phyloP scores from a whole-genome alignment of 2,329 filamentous ascomycete species.

The Myrmaecium sp. region DNA sequence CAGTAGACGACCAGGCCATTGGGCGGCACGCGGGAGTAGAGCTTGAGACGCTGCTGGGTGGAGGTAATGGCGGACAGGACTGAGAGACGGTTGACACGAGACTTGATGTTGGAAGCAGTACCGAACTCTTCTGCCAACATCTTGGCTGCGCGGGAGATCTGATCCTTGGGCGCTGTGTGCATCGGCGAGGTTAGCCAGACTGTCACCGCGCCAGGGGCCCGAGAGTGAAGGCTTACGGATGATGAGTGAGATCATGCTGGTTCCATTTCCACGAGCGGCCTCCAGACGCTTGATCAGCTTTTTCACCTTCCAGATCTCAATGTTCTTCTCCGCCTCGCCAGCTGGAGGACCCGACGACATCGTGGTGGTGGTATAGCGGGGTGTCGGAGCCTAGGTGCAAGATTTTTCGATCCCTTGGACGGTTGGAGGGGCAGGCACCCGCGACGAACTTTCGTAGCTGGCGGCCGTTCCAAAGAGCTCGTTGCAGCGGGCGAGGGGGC shows the following conservation, averaged over 20 bases:
- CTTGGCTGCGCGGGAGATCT: conserved; percentile 88
- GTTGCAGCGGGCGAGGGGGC: too few relatives aligned
- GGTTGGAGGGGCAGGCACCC: conserved; percentile 2
- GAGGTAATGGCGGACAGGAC: conserved; percentile 97
- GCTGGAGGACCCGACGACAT: too few relatives aligned
- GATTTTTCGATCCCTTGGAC: too few relatives aligned
- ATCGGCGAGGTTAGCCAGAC: conserved; percentile 2
- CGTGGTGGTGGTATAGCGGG: too few relatives aligned
- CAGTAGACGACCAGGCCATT: conserved; percentile 98
- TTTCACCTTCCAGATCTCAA: conserved; percentile 94
- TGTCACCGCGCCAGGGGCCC: background rate
- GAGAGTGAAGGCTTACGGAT: conserved; percentile 51
- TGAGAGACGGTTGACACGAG: conserved; percentile 94
- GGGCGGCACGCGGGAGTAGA: conserved; percentile 96
- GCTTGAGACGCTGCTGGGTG: conserved; percentile 95
- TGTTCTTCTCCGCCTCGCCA: conserved; percentile 97
- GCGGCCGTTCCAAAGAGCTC: too few relatives aligned
- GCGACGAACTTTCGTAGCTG: too few relatives aligned
- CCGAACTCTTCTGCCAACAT: conserved; percentile 99
- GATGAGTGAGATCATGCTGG: conserved; percentile 98
- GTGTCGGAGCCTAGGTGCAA: too few relatives aligned
- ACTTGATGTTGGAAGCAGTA: conserved; percentile 99
- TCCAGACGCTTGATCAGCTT: conserved; percentile 99
- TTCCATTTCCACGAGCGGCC: conserved; percentile 93
- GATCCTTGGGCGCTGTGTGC: conserved; percentile 76